phyloP scores from a whole-genome alignment of 352 stramenopile species.

The Phytophthora sp. region DNA sequence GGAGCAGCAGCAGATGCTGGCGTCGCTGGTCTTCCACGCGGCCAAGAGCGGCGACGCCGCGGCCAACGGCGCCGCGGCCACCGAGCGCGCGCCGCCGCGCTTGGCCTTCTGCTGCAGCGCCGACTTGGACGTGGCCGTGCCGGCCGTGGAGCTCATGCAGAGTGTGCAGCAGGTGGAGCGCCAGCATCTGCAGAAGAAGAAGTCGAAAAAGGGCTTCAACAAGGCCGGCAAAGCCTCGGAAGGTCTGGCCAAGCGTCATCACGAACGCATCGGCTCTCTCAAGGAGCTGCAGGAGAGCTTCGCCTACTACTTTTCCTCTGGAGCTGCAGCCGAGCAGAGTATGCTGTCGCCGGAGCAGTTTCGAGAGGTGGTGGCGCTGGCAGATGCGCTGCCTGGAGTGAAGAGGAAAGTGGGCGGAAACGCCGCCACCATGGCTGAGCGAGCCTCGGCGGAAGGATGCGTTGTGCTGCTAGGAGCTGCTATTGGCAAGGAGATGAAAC shows the following conservation, averaged over 20 bases:
- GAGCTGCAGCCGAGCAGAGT: slow-evolving; percentile 81
- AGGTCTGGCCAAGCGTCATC: slow-evolving; percentile 53
- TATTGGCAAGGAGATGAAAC: slow-evolving; percentile 80
- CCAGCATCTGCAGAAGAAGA: slow-evolving; percentile 55
- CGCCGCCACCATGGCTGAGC: slow-evolving; percentile 79
- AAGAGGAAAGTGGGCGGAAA: slow-evolving; percentile 79
- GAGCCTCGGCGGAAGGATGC: slow-evolving; percentile 70
- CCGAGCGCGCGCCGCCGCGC: slow-evolving; percentile 32
- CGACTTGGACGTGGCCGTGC: slow-evolving; percentile 80
- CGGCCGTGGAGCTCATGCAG: slow-evolving; percentile 77
- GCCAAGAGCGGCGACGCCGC: slow-evolving; percentile 26
- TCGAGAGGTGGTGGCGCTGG: slow-evolving; percentile 68
- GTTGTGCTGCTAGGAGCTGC: slow-evolving; percentile 74
- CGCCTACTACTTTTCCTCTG: slow-evolving; percentile 82
- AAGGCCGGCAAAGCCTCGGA: slow-evolving; percentile 20
- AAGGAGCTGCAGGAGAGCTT: slow-evolving; percentile 80
- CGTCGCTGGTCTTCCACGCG: slow-evolving; percentile 69
- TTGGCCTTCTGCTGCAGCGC: slow-evolving; percentile 86
- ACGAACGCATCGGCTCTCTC: slow-evolving; percentile 76
- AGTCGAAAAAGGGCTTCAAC: slow-evolving; percentile 12
- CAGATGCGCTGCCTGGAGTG: slow-evolving; percentile 62
- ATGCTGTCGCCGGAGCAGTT: slow-evolving; percentile 84
- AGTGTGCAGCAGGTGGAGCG: slow-evolving; percentile 54
- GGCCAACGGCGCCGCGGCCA: background rate
- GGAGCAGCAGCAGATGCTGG: slow-evolving; percentile 74